These are phyloP conservation scores for Yamagishiella unicocca DNA, from an alignment of 139 green algal species.

Conservation along the genomic window DNA sequence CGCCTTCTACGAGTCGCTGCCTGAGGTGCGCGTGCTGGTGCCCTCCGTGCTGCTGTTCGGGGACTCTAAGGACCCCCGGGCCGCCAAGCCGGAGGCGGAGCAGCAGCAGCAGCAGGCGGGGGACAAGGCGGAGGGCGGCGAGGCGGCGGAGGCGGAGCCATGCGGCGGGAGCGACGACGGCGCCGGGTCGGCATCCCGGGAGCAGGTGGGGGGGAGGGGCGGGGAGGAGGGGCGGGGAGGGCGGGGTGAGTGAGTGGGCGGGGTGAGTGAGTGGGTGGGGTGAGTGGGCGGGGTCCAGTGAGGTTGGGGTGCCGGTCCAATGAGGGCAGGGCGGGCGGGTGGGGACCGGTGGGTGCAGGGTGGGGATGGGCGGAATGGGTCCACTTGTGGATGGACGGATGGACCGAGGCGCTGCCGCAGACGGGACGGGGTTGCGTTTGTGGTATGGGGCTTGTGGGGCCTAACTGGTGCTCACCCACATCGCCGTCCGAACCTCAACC, in stretches of 20 bases:
- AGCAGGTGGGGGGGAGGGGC: constrained; percentile 42
- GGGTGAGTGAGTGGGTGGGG: neutral
- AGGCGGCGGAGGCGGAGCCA: constrained; percentile 41
- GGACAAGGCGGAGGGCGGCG: neutral
- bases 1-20: constrained; percentile 90
- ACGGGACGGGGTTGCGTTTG: no score
- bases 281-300: no score
- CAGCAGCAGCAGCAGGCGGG: neutral
- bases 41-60: constrained; percentile 84
- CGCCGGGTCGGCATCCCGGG: no score
- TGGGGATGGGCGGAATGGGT: no score
- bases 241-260: neutral
- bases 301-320: no score
- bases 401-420: no score
- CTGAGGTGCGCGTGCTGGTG: constrained; percentile 79
- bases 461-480: no score
- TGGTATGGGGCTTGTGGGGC: neutral
- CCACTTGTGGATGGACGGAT: no score
- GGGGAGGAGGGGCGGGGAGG: neutral
- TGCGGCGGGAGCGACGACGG: neutral
- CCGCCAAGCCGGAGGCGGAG: neutral
- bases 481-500: no score
- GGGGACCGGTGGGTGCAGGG: no score
- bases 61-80: constrained; percentile 14
- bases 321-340: no score